Evolutionary conservation across 768 basidiomycete species (phyloP).

Genomic region (Rhizopogon vesiculosus): DNA sequence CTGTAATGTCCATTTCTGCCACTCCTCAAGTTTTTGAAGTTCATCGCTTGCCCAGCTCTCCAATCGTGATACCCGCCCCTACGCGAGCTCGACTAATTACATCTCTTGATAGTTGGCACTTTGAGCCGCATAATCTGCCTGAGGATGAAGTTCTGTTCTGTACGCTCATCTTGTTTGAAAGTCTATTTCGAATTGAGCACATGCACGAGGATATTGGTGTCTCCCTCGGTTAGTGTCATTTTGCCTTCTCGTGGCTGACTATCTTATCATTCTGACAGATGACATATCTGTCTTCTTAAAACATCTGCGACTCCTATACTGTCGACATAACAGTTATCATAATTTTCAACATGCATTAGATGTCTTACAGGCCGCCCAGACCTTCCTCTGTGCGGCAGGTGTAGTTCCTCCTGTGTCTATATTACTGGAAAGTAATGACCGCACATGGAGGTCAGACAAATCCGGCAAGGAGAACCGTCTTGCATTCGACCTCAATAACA

Average conservation of each 20-base stretch:
- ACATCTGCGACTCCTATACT: constrained; percentile 90
- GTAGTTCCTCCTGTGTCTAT: constrained; percentile 76
- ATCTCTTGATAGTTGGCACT: constrained; percentile 77
- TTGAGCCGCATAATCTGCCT: constrained; percentile 81
- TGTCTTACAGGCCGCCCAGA: constrained; percentile 90
- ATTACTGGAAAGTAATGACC: constrained; percentile 42
- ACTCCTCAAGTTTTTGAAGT: not conserved
- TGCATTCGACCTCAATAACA: constrained; percentile 44
- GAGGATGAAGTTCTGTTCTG: constrained; percentile 81
- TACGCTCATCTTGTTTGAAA: constrained; percentile 84
- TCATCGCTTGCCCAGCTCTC: constrained; percentile 34
- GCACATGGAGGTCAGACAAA: constrained; percentile 34
- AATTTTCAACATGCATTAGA: constrained; percentile 97
- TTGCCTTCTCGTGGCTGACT: constrained; percentile 14
- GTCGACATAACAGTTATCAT: constrained; percentile 90
- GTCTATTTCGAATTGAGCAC: constrained; percentile 74
- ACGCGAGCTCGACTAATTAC: constrained; percentile 61
- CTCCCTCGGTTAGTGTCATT: constrained; percentile 47
- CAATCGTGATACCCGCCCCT: constrained; percentile 40
- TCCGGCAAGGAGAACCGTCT: constrained; percentile 34
- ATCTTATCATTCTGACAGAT: constrained; percentile 36
- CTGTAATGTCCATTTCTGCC: constrained; percentile 11
- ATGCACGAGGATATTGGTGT: constrained; percentile 56
- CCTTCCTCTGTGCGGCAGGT: constrained; percentile 74
- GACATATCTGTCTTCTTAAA: constrained; percentile 75